These are phyloP conservation scores for Peronosclerospora sorghi DNA, from an alignment of 352 stramenopile species.

Conservation along the genomic window DNA sequence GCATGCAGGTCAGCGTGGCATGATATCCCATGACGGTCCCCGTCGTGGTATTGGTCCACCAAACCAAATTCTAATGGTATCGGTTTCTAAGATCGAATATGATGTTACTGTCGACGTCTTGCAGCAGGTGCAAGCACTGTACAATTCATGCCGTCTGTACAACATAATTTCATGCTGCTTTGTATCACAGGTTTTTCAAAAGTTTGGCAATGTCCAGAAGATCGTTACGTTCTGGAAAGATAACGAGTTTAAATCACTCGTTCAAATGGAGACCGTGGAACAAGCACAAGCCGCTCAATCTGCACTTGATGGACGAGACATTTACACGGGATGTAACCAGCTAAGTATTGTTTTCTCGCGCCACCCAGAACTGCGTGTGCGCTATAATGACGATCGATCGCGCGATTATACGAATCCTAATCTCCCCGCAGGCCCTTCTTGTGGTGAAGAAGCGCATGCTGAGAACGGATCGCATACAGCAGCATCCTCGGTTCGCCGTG, in stretches of 20 bases:
- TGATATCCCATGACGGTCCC: constrained; percentile 12
- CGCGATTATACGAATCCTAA: constrained; percentile 69
- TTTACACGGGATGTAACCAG: constrained; percentile 81
- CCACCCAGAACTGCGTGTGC: constrained; percentile 54
- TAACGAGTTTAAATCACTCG: constrained; percentile 69
- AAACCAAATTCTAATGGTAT: constrained; percentile 72
- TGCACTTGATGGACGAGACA: constrained; percentile 67
- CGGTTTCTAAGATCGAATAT: constrained; percentile 76
- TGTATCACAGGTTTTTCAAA: constrained; percentile 47
- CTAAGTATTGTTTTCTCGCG: constrained; percentile 72
- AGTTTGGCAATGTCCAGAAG: constrained; percentile 78
- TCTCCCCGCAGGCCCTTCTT: constrained; percentile 32
- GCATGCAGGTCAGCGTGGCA: constrained; percentile 10
- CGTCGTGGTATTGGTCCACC: constrained; percentile 28
- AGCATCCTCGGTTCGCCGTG: constrained; percentile 8
- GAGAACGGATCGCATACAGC: constrained; percentile 2
- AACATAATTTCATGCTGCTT: background rate
- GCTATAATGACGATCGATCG: constrained; percentile 67
- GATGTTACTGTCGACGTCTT: constrained; percentile 72
- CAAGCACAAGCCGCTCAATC: constrained; percentile 60
- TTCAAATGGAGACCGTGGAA: constrained; percentile 68
- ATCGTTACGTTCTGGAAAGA: constrained; percentile 79
- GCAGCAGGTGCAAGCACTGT: constrained; percentile 35
- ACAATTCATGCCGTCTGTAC: background rate
- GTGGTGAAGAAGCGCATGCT: constrained; percentile 9